Evolutionary conservation across 176 grass and related monocot species (phyloP), one percentile per base, ranked within the genome.

Genomic region (Aegilops longissima): DNA sequence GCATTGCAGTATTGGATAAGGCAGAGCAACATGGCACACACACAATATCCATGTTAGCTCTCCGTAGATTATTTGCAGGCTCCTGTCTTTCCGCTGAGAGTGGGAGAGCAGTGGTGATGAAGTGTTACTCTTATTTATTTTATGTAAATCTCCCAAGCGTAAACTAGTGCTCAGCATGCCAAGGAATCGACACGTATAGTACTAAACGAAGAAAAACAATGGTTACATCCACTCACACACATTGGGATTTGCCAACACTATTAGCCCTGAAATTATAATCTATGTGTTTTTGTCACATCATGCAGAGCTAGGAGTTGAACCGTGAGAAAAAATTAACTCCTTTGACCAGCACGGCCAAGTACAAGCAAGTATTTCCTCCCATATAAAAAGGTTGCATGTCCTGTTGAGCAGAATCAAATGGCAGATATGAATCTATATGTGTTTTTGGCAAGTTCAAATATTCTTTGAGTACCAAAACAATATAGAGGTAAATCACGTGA

Each of bases 11-110:
- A 56, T 56, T 56, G 52, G 65, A 78, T 14, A 49, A 77, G 70
- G 78, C 73, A 83, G 52, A 12, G 66, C 29, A 61, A 81, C 44
- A 62, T 77, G 49, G 70, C 61, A 16, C 61, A 24, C 51, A 20
- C 70, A 27, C 39, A 40, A 51, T 30, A 68, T 27, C 77, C 70
- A 74, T 80, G 12, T 38, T 75, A 54, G 76, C 68, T 81, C 47
- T 81, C 35, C 58, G 54, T 80, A 33, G 36, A 64, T 61, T 23
- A 18, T 66, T 52, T 52, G 49, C 5, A 52, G 14, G 13, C 49
- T 52, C 13, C 49, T 16, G 5, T 17, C 52, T 56, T 18, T 18
- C 52, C 52, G 17, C 16, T 56, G 52, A 56, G 14, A 56, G 14
- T 56, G 52, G 17, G 4, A 56, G 14, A 18, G 5, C 52, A 56